Evolutionary conservation across 1,284 basidiomycete species (phyloP), one percentile per base, ranked within the genome.

Genomic region (Exobasidium rhododendri): DNA sequence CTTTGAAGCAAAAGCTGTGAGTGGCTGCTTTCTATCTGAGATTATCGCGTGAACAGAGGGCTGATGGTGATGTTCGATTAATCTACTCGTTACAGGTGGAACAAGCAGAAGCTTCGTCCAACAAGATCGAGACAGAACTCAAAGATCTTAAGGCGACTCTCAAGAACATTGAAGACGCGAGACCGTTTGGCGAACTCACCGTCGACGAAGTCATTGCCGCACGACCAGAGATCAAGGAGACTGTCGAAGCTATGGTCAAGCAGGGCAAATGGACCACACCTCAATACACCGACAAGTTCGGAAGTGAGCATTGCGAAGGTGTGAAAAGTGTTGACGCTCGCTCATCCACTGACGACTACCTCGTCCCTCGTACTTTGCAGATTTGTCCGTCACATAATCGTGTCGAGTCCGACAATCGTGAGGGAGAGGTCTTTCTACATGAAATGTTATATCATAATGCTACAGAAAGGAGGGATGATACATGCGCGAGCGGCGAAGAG

Each of bases 211-310:
- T 98, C 73, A 88, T 89, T 71, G 85, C 88, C 68, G 94, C 96
- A 56, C 89, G 94, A 81, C 96, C 96, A 53, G 91, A 93, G 82
- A 89, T 98, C 80, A 83, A 85, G 57, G 88, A 96, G 83, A 88
- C 91, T 53, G 91, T 97, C 73, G 92, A 97, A 84, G 93, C 87
- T 75, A 97, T 97, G 93, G 82, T 97, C 77, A 89, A 91, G 86
- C 96, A 98, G 85, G 96, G 96, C 82, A 97, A 97, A 85, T 98
- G 92, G 90, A 90, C 89, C 79, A 92, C 96, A 62, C 78, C 78
- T 40, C 76, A 77, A 45, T 80, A 80, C 75, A 68, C 73, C 55
- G 78, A 78, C 68, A 78, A 77, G 72, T 78, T 77, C 58, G 78
- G 76, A 60, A 79, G 40, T 29, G 44, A 30, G 58, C 53, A 7